Base-by-base conservation (phyloP, 202 grass and related monocot genomes). In the Cymbopogon flexuosus region DNA sequence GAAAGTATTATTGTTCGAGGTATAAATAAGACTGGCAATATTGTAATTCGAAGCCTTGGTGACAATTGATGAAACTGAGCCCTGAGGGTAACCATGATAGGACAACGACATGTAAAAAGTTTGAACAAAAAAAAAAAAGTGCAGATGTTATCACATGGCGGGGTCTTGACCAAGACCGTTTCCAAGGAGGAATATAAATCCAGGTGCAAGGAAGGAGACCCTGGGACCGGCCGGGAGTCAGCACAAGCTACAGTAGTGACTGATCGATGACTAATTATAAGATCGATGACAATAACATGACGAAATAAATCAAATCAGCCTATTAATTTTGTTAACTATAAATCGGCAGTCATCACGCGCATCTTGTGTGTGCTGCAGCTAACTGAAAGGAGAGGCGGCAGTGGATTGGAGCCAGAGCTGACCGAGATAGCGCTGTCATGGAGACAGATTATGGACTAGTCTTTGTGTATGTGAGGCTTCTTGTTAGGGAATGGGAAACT, bases 101-200 rank as follows among this genome's bases (percentile, higher is more conserved):
- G 76, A 68, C 13, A 68, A 10, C 6, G 76, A 56, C 62, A 15
- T 1, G 19, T 81, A 3, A 43, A 51, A 65, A 35, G 13, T 47
- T 65, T 73, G 23, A 35, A 59, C 59, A 59, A 2, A n/a, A 46
- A 22, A 22, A 24, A 7, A 3, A 37, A 2, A 37, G 21, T 23
- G 30, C 13, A 71, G 1, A 30, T 47, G 16, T 30, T 71, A 6
- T 47, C 19, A 71, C 23, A 3, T 1, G 13, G 11, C 4, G 9
- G 9, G 33, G 43, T 21, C 5, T 81, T 52, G 84, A 81, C 84
- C 78, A 70, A 54, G 79, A 82, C 56, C 42, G 65, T 18, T 72
- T 82, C 65, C 43, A 46, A 37, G 46, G 59, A 83, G 65, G 65
- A 72, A 72, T 66, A 3, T 19, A 49, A 49, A 49, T 49, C 46